Base-by-base conservation (phyloP, 306 rosid genomes). In the Comarum palustre region DNA sequence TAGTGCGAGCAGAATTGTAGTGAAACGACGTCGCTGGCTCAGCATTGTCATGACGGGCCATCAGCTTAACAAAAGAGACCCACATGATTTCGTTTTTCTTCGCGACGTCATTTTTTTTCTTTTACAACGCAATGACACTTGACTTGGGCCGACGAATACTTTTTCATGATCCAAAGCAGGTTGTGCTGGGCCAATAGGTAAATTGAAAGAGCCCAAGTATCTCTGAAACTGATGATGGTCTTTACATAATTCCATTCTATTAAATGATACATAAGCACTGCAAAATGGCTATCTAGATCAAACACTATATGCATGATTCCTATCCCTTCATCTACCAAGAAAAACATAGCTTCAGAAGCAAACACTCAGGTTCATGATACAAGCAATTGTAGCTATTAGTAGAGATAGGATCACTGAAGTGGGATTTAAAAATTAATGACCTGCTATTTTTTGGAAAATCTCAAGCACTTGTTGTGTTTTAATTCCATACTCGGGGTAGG, bases 391-490 rank as follows among this genome's bases (percentile, higher is more conserved):
- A 66, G 64, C 51, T 47, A 76, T 66, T 66, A 57, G 43, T 54
- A 71, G 34, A 69, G 58, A 74, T 63, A 29, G 17, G 69, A 69
- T 54, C 74, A 65, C 54, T 75, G 71, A 76, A 65, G 58, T 32
- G 76, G 75, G 76, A 74, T 81, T 39, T 1, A 46, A 65, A 73
- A 39, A 39, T 36, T 36, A 46, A 46, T 41, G 67, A 64, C 8
- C 73, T 12, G 67, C 84, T 91, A 91, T 86, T 29, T 79, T 81
- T 78, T 87, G 36, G 84, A 84, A 82, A 95, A 95, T 91, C 91
- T 88, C 82, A 95, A 86, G 89, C 97, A 95, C 85, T 81, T 95
- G 86, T 83, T 91, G 74, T 91, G 87, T 88, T 75, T 95, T 79
- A 79, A 73, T 78, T 91, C 97, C 24, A 89, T 86, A 76, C 96